These are phyloP conservation scores for Coriaria nepalensis DNA, from an alignment of 306 rosid genomes.

Conservation along the genomic window DNA sequence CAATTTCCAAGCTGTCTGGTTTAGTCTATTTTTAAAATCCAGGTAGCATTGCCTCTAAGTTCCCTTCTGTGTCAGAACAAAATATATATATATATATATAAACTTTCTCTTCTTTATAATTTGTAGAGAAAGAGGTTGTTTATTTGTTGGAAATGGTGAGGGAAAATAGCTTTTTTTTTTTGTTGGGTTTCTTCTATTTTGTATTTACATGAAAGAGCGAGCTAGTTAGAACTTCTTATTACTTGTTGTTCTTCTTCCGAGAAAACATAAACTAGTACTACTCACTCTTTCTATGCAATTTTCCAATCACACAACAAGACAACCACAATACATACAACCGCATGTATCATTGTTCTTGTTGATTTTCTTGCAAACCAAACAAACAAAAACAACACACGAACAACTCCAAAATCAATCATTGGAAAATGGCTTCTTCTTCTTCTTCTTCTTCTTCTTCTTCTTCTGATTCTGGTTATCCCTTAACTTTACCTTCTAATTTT, in stretches of 20 bases:
- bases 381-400: conserved; percentile 26
- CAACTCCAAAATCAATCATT: conserved; percentile 23
- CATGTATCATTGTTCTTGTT: conserved; percentile 14
- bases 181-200: conserved; percentile 32
- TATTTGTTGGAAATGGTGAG: conserved; percentile 47
- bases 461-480: conserved; percentile 17
- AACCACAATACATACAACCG: conserved; percentile 50
- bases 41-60: neutral
- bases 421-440: conserved; percentile 26
- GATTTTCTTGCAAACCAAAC: conserved; percentile 26
- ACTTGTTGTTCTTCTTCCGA: no score
- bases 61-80: neutral
- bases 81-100: no score
- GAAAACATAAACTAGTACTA: no score
- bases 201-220: conserved; percentile 55
- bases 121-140: conserved; percentile 5
- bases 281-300: conserved; percentile 12
- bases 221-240: conserved; percentile 12
- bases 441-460: conserved; percentile 16
- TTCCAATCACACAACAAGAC: conserved; percentile 46
- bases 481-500: conserved; percentile 24
- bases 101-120: no score
- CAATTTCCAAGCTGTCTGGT: neutral
- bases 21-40: neutral
- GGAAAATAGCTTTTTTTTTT: conserved; percentile 22